These are phyloP conservation scores for Colletotrichum abscissum DNA, from an alignment of 2,329 filamentous ascomycete species.

Conservation along the genomic window DNA sequence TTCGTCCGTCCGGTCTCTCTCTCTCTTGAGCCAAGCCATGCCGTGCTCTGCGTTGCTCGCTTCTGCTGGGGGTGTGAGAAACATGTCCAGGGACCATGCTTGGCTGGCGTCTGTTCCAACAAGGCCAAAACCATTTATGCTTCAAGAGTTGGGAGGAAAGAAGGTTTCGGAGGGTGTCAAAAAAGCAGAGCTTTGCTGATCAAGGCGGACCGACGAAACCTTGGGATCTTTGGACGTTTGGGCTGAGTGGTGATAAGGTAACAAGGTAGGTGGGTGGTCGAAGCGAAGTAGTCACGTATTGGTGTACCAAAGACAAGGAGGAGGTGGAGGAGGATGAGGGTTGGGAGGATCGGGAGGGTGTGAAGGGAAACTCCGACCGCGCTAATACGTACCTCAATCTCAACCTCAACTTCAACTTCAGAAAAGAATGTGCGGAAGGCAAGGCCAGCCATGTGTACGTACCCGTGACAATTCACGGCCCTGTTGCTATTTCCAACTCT, in stretches of 20 bases:
- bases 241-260: neutral
- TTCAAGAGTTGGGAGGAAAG: constrained; percentile 28
- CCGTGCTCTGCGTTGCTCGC: neutral
- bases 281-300: neutral
- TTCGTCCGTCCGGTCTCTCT: neutral
- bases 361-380: neutral
- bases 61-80: neutral
- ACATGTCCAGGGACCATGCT: constrained; percentile 17
- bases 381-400: neutral
- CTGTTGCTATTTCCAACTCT: neutral
- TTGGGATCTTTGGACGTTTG: neutral
- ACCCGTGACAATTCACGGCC: neutral
- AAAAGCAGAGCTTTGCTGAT: neutral
- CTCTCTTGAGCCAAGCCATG: neutral
- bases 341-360: neutral
- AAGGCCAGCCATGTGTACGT: too few species aligned
- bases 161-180: constrained; percentile 18
- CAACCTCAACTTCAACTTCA: neutral
- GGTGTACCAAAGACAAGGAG: neutral
- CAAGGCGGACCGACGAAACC: neutral
- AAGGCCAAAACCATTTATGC: constrained; percentile 28
- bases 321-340: neutral
- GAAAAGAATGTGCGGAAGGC: too few species aligned
- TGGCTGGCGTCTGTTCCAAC: constrained; percentile 17
- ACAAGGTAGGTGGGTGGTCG: neutral